Base-by-base conservation (phyloP, 257 asterid species). In the Nicotiana tabacum region DNA sequence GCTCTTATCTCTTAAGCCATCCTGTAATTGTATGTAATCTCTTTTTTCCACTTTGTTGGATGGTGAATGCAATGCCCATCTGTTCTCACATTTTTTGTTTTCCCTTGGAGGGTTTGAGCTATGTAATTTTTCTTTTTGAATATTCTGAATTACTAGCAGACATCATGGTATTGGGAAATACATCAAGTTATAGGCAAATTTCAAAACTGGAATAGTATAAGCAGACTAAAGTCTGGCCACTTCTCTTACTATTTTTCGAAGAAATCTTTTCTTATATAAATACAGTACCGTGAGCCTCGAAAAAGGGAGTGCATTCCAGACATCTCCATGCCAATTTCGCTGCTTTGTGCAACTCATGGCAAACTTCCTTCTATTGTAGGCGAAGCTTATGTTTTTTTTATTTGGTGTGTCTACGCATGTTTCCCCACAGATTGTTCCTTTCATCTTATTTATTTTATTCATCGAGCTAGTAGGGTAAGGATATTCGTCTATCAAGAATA, bases 11-110 rank as follows among this genome's bases (percentile, higher is more conserved):
- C 43, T 76, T 76, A 51, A 24, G 12, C 46, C 43, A 51, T 27
- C n/a, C 4, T 76, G 27, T 51, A 76, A 76, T 51, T 51, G 65
- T 76, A 76, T 76, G 80, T 76, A 74, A 76, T 51, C 29, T 16
- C 80, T 8, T 48, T 27, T 18, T 29, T 51, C 64, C 15, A 10
- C 29, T 76, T 76, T 27, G 24, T 76, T 76, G 64, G 64, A 51
- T 29, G 80, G 37, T 51, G 64, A 76, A 29, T 51, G 29, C 80
- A 76, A 3, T 76, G 3, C 17, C 27, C 17, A 76, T 29, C 13
- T 53, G 29, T 29, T 46, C 79, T 48, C 2, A 24, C 35, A 11
- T 72, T 72, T 13, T n/a, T 29, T 18, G 27, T 69, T 35, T 69
- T 9, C 77, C 11, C 9, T 60, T 7, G 3, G 33, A 61, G 33